Evolutionary conservation across 2,329 filamentous ascomycete species (phyloP).

Genomic region (Magnaporthales sp.): DNA sequence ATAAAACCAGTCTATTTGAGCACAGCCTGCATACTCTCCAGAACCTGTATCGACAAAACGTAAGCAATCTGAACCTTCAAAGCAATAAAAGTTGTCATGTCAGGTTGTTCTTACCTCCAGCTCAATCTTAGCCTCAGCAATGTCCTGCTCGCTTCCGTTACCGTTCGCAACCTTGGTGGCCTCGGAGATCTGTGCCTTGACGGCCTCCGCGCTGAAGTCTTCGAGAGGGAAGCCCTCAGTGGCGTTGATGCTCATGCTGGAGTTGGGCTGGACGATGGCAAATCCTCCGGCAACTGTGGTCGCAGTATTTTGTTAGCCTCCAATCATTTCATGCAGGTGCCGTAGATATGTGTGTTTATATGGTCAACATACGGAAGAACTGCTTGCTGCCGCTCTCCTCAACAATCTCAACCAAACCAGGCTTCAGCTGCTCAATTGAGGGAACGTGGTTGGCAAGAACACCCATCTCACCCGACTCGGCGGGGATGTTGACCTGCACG

Average conservation of each 20-base stretch:
- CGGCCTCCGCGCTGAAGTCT: constrained; percentile 89
- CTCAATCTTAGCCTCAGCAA: constrained; percentile 98
- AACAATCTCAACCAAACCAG: constrained; percentile 87
- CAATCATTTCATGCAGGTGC: background rate
- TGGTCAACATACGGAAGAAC: constrained; percentile 78
- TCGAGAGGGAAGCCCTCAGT: constrained; percentile 91
- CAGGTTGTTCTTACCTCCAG: constrained; percentile 62
- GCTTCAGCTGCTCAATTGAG: constrained; percentile 97
- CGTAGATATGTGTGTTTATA: background rate
- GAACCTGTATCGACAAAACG: constrained; percentile 43
- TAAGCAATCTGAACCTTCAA: background rate
- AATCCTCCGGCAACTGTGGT: constrained; percentile 85
- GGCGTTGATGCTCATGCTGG: constrained; percentile 93
- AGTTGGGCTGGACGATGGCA: constrained; percentile 92
- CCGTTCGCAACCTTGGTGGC: constrained; percentile 91
- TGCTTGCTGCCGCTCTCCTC: constrained; percentile 90
- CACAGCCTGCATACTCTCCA: constrained; percentile 73
- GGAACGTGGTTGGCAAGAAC: constrained; percentile 98
- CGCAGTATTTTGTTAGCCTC: background rate
- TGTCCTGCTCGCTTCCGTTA: constrained; percentile 88
- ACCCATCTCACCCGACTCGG: constrained; percentile 98
- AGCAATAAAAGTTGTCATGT: background rate
- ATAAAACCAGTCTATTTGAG: constrained; percentile 60
- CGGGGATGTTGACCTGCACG: constrained; percentile 97
- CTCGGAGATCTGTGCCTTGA: constrained; percentile 84